These are phyloP conservation scores for Hirsutella rhossiliensis DNA, from an alignment of 2,329 filamentous ascomycete species.

Conservation along the genomic window DNA sequence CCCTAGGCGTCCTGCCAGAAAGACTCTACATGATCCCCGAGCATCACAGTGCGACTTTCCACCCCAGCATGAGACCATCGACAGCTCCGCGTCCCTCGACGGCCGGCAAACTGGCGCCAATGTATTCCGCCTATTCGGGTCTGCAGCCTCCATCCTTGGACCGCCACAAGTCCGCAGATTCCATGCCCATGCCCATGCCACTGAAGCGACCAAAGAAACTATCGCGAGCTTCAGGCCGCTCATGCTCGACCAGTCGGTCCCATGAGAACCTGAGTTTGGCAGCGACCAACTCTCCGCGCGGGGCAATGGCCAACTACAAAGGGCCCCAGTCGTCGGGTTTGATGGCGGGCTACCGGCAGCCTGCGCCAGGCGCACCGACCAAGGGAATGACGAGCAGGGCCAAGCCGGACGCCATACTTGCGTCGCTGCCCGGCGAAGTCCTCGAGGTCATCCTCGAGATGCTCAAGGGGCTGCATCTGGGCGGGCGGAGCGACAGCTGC, in stretches of 20 bases:
- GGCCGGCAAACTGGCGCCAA: slow-evolving; percentile 9
- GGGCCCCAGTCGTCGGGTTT: slow-evolving; percentile 10
- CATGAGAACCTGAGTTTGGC: slow-evolving; percentile 14
- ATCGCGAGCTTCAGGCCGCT: slow-evolving; percentile 8
- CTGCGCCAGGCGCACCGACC: slow-evolving; percentile 1
- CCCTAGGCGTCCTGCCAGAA: slow-evolving; percentile 7
- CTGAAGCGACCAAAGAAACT: slow-evolving; percentile 26
- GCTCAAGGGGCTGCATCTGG: slow-evolving; percentile 39
- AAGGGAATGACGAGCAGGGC: slow-evolving; percentile 3
- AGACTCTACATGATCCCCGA: slow-evolving; percentile 4
- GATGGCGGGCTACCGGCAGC: slow-evolving; percentile 4
- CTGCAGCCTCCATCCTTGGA: slow-evolving; percentile 15
- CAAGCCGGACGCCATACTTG: slow-evolving; percentile 38
- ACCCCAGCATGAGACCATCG: slow-evolving; percentile 1
- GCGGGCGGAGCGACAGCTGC: slow-evolving; percentile 36
- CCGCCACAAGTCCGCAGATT: slow-evolving; percentile 10
- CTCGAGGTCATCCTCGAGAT: slow-evolving; percentile 42
- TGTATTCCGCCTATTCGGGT: slow-evolving; percentile 19
- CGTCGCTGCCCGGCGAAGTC: slow-evolving; percentile 45
- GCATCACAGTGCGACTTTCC: neutral
- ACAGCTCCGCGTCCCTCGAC: slow-evolving; percentile 2
- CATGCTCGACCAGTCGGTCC: neutral
- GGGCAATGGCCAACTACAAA: slow-evolving; percentile 27
- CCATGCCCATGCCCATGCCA: slow-evolving; percentile 7
- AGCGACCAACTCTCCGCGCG: slow-evolving; percentile 17